Base-by-base conservation (phyloP, 2,329 filamentous ascomycete species). In the Furcasterigmium furcatum region DNA sequence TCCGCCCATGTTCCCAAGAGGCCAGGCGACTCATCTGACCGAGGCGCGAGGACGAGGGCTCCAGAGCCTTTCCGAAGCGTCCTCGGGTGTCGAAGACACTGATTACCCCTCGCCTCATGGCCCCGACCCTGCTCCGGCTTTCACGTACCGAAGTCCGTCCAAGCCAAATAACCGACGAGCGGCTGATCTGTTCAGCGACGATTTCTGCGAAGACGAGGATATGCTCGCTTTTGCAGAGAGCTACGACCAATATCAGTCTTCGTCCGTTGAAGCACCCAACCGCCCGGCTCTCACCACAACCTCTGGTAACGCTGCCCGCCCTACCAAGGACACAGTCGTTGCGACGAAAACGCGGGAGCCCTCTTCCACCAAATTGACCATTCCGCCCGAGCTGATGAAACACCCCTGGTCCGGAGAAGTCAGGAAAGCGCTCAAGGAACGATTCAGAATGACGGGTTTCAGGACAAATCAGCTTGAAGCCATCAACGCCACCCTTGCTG, bases 401-500 rank as follows among this genome's bases (percentile, higher is more conserved):
- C 34, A 36, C 16, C 74, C 83, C 5, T 99, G 95, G 94, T 96
- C 91, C 14, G 74, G 79, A 36, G 91, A 97, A 56, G 87, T 99
- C 20, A 86, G 85, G 53, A 77, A 73, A 44, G 87, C 84, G n/a
- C 70, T 99, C 52, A 89, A 87, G 58, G 84, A 92, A 55, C 79
- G 84, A 4, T 99, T 99, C 59, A 80, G 85, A 51, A 84, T 99
- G 63, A 82, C 80, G 44, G 89, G 89, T 0, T 99, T 99, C 60
- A 84, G 95, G 24, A 82, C 85, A 44, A 94, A 96, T 60, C 94
- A 99, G 61, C 76, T 97, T 2, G 89, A 97, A 65, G 91, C 94
- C 13, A 96, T 99, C 64, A 97, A 99, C 64, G 87, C 91, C 2
- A 97, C 94, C 0, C 72, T 99, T 38, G 76, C 73, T 24, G 94